These are phyloP conservation scores for Mycena floridula DNA, from an alignment of 768 basidiomycete species.

Conservation along the genomic window DNA sequence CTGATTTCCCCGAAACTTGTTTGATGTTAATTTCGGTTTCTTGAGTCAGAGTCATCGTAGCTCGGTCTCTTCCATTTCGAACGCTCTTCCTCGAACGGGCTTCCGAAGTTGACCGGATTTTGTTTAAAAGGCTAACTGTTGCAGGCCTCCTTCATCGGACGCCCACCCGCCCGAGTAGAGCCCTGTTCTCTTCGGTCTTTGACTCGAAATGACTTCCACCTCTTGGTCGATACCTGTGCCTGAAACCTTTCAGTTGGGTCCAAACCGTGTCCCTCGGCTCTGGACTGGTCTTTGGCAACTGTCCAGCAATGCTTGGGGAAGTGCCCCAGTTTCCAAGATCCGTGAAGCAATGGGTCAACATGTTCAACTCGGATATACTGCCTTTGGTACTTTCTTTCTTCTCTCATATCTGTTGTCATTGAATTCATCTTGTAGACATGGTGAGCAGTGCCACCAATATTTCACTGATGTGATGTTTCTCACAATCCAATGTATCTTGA, in stretches of 20 bases:
- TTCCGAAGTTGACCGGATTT: too few relatives aligned
- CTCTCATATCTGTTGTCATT: neutral
- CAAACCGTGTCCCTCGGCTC: constrained; percentile 52
- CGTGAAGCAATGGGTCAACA: constrained; percentile 63
- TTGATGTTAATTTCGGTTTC: too few relatives aligned
- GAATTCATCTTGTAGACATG: constrained; percentile 38
- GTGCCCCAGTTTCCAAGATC: constrained; percentile 57
- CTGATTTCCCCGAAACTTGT: too few relatives aligned
- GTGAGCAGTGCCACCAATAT: constrained; percentile 34
- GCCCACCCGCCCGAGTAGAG: too few relatives aligned
- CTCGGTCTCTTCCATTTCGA: too few relatives aligned
- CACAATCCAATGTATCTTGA: neutral
- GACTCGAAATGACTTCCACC: too few relatives aligned
- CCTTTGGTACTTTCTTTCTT: constrained; percentile 43
- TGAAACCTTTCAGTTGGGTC: constrained; percentile 53
- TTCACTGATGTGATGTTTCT: constrained; percentile 1
- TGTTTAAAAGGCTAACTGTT: too few relatives aligned
- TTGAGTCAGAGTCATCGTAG: too few relatives aligned
- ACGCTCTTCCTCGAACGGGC: too few relatives aligned
- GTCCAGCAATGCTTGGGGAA: constrained; percentile 83
- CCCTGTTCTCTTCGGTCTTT: too few relatives aligned
- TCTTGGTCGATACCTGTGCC: too few relatives aligned
- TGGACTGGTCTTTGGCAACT: constrained; percentile 85
- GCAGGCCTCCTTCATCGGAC: too few relatives aligned
- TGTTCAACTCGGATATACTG: constrained; percentile 54